Base-by-base conservation (phyloP, 1,139 yeast genomes). In the Candida sp. region DNA sequence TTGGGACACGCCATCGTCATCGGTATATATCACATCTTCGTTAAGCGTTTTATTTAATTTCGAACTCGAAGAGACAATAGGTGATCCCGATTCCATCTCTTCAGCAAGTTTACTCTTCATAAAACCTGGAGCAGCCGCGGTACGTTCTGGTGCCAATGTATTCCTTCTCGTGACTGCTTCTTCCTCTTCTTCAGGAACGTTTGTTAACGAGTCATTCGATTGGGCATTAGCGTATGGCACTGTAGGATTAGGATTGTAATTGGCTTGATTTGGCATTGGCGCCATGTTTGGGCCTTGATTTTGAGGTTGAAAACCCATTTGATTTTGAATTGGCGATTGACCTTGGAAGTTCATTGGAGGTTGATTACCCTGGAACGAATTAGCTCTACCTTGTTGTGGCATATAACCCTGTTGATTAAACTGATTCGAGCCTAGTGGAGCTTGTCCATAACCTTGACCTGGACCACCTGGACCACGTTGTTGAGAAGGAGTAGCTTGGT, bases 111-210 rank as follows among this genome's bases (percentile, higher is more conserved):
- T 32, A 12, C 34, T 12, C 12, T 38, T 21, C 29, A 32, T 9
- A 9, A 21, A 12, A 5, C 29, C 21, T 25, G 30, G 21, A 5
- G 33, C 21, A 19, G 48, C 43, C 15, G 40, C 23, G 25, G 35
- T 42, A 19, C 43, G 33, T 19, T 37, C 22, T 19, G 39, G 39
- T 6, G 39, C 39, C 25, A 37, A 37, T 4, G 39, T 37, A 8
- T 15, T 7, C 21, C 15, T 37, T 5, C 39, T 30, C 1, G 33
- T 21, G 11, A 29, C 41, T 15, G 55, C 61, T 36, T 66, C 71
- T 40, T 71, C 77, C 6, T 66, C 72, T 53, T 71, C 77, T 49
- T 71, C 77, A 2, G 60, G 60, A 0, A 73, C 75, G 47, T 71
- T 67, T 64, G 62, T 64, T 6, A 72, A 51, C 1, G 75, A 70